These are phyloP conservation scores for Aspergillus viridinutans DNA, from an alignment of 2,329 filamentous ascomycete species.

Conservation along the genomic window DNA sequence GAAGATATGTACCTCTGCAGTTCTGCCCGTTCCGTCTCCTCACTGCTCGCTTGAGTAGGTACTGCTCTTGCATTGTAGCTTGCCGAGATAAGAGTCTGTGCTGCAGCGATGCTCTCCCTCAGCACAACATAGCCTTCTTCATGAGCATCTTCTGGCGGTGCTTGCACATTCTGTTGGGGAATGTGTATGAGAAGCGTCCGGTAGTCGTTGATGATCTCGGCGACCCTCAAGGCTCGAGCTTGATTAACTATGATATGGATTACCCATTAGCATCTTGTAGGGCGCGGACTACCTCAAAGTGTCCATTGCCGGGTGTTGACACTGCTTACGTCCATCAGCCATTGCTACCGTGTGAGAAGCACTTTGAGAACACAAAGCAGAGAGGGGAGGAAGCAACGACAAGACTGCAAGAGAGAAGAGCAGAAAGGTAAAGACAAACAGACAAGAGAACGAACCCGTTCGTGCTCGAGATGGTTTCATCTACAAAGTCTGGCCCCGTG, in stretches of 20 bases:
- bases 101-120: slow-evolving; percentile 52
- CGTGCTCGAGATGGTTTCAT: slow-evolving; percentile 10
- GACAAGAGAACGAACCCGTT: slow-evolving; percentile 5
- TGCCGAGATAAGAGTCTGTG: slow-evolving; percentile 51
- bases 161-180: slow-evolving; percentile 49
- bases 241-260: slow-evolving; percentile 52
- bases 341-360: slow-evolving; percentile 32
- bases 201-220: slow-evolving; percentile 63
- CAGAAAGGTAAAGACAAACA: slow-evolving; percentile 3
- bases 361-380: slow-evolving; percentile 3
- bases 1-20: slow-evolving; percentile 47
- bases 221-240: slow-evolving; percentile 58
- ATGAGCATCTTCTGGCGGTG: slow-evolving; percentile 53
- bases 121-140: slow-evolving; percentile 57
- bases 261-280: slow-evolving; percentile 9
- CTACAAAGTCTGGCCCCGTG: slow-evolving; percentile 6
- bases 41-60: slow-evolving; percentile 41
- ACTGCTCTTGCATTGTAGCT: slow-evolving; percentile 47
- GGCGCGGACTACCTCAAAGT: not conserved
- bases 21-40: slow-evolving; percentile 54
- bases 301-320: not conserved
- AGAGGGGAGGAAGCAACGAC: not conserved
- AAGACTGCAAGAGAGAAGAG: not conserved
- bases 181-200: slow-evolving; percentile 59
- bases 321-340: slow-evolving; percentile 54